Evolutionary conservation across 805 yeast genomes (phyloP).

Genomic region (Saturnispora mendoncae): DNA sequence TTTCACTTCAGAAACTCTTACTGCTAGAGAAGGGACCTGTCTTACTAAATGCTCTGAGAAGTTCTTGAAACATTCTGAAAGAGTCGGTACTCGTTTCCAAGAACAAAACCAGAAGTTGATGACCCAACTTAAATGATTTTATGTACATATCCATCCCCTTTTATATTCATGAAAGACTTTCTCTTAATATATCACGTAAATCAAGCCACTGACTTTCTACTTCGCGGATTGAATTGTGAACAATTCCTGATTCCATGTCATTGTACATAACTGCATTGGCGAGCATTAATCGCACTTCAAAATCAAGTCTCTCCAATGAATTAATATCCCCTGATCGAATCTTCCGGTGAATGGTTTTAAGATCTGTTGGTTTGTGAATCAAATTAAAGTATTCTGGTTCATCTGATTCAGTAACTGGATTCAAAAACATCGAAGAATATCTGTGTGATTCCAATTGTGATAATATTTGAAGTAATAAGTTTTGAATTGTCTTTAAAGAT

Average conservation of each 20-base stretch:
- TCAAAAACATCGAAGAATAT: conserved; percentile 64
- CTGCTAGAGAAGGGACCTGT: conserved; percentile 79
- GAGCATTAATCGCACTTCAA: conserved; percentile 67
- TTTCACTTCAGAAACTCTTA: conserved; percentile 84
- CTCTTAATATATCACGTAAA: conserved; percentile 49
- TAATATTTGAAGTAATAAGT: conserved; percentile 51
- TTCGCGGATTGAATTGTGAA: conserved; percentile 52
- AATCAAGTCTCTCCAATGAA: conserved; percentile 43
- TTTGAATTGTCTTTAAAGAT: conserved; percentile 44
- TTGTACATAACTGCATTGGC: conserved; percentile 82
- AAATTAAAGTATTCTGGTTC: conserved; percentile 63
- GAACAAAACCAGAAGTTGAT: conserved; percentile 79
- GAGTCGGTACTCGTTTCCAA: conserved; percentile 98
- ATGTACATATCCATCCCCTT: conserved; percentile 3
- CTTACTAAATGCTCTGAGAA: conserved; percentile 90
- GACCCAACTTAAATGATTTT: conserved; percentile 45
- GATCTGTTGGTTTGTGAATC: conserved; percentile 56
- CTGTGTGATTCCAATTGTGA: conserved; percentile 60
- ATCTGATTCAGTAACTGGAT: conserved; percentile 56
- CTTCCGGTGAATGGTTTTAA: conserved; percentile 50
- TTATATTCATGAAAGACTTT: conserved; percentile 21
- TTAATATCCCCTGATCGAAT: conserved; percentile 52
- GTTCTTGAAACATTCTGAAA: conserved; percentile 94
- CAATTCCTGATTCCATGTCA: conserved; percentile 47
- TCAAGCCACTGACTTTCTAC: conserved; percentile 63